Base-by-base conservation (phyloP, 352 stramenopile genomes). In the Pythium biforme region DNA sequence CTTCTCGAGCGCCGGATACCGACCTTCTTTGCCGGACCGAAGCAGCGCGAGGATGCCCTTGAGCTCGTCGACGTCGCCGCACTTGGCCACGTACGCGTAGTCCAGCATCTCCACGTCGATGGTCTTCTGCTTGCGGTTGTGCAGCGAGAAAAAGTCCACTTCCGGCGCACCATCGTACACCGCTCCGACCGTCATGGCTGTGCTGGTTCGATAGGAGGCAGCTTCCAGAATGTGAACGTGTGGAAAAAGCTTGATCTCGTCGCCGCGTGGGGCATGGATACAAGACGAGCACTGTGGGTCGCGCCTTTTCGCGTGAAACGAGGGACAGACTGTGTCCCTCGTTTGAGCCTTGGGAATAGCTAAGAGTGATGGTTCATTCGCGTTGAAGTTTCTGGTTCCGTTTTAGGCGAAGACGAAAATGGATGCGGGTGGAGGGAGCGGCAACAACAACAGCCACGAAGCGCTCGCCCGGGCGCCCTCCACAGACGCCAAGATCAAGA, bases 81-180 rank as follows among this genome's bases (percentile, higher is more conserved):
- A 96, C 45, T 85, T 83, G 29, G 84, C 76, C 20, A 98, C 89
- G 70, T 95, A 97, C 26, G 61, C 73, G 55, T 98, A 98, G 78
- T 98, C 94, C 33, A 98, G 74, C 79, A 95, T 94, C 33, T 95
- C 85, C 59, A 97, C 77, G 23, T 87, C 75, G 37, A 96, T 81
- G 8, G 76, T 62, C 57, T 81, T 85, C 52, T 68, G 76, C 68
- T 86, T 89, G 64, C 82, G 81, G 48, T 67, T 89, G 55, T 94
- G 78, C 22, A 94, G 74, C 52, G 76, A 81, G 68, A 92, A 94
- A 66, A 78, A 92, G 64, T 94, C 84, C 20, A 85, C 71, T 37
- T 86, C 73, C 3, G 49, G 48, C 7, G 60, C 52, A 3, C 26
- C 39, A 14, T 59, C 61, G 27, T 43, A 43, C 14, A 26, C 19